Evolutionary conservation across 2,329 filamentous ascomycete genomes (phyloP).

Genomic region (Monilinia aucupariae): DNA sequence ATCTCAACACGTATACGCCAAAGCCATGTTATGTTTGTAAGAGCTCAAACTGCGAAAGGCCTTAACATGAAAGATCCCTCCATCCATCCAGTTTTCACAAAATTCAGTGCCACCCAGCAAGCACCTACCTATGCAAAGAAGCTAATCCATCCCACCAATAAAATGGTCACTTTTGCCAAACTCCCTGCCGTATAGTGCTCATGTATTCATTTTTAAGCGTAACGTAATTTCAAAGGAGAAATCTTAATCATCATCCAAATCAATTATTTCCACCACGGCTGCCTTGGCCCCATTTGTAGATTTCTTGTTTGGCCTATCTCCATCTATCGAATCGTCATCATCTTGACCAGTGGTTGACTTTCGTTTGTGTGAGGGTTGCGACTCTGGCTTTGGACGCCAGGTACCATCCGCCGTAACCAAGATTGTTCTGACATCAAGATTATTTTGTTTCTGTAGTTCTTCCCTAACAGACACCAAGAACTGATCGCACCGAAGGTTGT

Average conservation of each 20-base stretch:
- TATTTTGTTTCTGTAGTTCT: constrained; percentile 45
- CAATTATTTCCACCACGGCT: constrained; percentile 26
- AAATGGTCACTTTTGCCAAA: not conserved
- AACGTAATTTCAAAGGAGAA: not conserved
- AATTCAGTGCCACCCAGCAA: not conserved
- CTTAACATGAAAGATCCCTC: not conserved
- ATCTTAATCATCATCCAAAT: constrained; percentile 29
- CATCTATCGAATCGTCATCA: constrained; percentile 17
- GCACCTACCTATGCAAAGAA: constrained; percentile 7
- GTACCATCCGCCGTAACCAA: constrained; percentile 57
- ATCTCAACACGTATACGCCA: not conserved
- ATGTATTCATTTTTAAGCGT: not conserved
- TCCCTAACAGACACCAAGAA: constrained; percentile 62
- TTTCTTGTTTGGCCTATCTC: constrained; percentile 12
- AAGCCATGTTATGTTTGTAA: constrained; percentile 7
- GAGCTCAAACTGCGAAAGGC: not conserved
- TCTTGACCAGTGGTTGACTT: constrained; percentile 6
- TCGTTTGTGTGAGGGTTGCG: constrained; percentile 18
- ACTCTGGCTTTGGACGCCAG: constrained; percentile 52
- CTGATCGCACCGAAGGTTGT: constrained; percentile 63
- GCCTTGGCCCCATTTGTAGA: constrained; percentile 14
- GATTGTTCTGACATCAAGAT: constrained; percentile 54
- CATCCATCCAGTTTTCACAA: not conserved
- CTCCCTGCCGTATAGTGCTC: not conserved
- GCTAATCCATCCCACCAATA: not conserved